Percentiles rank a stretch among this genome's conserved stretches.
phyloP scores from a whole-genome alignment of 352 stramenopile genomes.

The Aphanomyces cochlioides region DNA sequence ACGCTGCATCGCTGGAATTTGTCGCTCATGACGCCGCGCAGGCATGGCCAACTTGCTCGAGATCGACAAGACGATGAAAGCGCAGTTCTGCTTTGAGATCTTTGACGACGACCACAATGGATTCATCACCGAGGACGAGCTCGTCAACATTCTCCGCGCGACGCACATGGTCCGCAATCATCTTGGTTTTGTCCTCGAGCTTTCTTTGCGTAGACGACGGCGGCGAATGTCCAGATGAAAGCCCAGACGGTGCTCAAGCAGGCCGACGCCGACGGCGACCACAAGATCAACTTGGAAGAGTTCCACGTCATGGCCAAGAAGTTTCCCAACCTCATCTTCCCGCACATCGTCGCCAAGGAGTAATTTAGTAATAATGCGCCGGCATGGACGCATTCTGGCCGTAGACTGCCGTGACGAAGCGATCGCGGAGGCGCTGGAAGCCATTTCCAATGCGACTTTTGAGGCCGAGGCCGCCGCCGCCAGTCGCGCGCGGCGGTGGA shows the following conservation, averaged over 20 bases:
- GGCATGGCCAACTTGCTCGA: slow-evolving; percentile 87
- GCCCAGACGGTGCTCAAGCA: slow-evolving; percentile 79
- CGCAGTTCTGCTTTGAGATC: slow-evolving; percentile 92
- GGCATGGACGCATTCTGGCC: background rate
- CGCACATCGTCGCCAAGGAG: slow-evolving; percentile 23
- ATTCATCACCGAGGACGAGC: slow-evolving; percentile 86
- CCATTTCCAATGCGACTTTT: background rate
- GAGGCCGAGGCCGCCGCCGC: background rate
- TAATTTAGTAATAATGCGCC: background rate
- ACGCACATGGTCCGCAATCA: slow-evolving; percentile 75
- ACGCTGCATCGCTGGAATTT: background rate
- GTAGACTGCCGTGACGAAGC: slow-evolving; percentile 9
- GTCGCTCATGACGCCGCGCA: background rate
- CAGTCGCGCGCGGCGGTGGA: background rate
- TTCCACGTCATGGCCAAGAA: slow-evolving; percentile 85
- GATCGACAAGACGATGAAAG: slow-evolving; percentile 55
- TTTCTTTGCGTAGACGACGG: slow-evolving; percentile 36
- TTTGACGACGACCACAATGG: slow-evolving; percentile 92
- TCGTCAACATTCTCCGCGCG: slow-evolving; percentile 88
- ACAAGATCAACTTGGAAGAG: slow-evolving; percentile 76
- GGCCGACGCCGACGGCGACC: slow-evolving; percentile 73
- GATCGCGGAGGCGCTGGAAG: slow-evolving; percentile 16
- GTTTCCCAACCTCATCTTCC: slow-evolving; percentile 89
- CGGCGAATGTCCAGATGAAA: slow-evolving; percentile 79
- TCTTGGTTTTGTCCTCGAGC: background rate